Conservation (phyloP, 78 protist species). For the Planoprotostelium fungivorum region DNA sequence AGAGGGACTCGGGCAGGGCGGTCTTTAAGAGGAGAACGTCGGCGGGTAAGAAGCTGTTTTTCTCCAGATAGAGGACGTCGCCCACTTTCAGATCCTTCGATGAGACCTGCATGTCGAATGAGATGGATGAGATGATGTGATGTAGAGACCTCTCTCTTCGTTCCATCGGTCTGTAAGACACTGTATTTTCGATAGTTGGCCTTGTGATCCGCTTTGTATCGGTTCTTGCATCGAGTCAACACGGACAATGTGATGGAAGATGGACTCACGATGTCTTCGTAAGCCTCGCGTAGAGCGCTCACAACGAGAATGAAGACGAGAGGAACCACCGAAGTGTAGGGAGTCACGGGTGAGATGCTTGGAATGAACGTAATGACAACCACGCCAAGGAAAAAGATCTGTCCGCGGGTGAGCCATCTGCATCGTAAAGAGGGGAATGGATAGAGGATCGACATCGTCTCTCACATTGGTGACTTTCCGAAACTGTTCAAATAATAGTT, state of each 20-base stretch:
- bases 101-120: neutral
- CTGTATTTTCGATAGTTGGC: constrained; percentile 26
- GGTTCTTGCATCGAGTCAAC: constrained; percentile 9
- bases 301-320: constrained; percentile 66
- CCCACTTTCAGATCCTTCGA: constrained; percentile 43
- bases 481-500: constrained; percentile 64
- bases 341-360: constrained; percentile 65
- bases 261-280: constrained; percentile 70
- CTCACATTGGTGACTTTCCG: constrained; percentile 44
- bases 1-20: constrained; percentile 67
- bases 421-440: constrained; percentile 18
- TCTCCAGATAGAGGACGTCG: constrained; percentile 41
- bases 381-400: constrained; percentile 77
- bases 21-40: constrained; percentile 73
- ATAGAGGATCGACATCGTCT: neutral
- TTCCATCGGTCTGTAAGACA: constrained; percentile 4
- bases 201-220: constrained; percentile 42
- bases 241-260: neutral
- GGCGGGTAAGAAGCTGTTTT: constrained; percentile 79
- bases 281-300: constrained; percentile 58
- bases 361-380: constrained; percentile 64
- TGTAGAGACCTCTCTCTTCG: neutral
- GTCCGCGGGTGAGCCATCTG: too few relatives aligned
- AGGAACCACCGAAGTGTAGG: constrained; percentile 74
- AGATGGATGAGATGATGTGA: neutral